A percentile compares a stretch with the other conserved stretches of the same genome.
Conservation (phyloP, 1,139 yeast species). For the Geotrichum phurueaensis region DNA sequence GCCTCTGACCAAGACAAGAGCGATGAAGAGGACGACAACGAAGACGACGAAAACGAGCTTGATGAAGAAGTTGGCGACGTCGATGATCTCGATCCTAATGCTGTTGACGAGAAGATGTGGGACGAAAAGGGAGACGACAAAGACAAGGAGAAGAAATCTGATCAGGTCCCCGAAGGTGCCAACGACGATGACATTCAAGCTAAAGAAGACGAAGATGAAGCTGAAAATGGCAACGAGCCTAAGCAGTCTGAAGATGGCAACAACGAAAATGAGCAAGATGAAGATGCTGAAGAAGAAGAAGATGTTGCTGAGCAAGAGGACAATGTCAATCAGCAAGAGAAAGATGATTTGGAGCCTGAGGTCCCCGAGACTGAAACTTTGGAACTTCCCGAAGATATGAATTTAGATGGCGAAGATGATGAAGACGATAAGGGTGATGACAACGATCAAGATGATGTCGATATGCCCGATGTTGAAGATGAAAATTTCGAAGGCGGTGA, state of each 20-base stretch:
- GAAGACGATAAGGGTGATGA: conserved; percentile 40
- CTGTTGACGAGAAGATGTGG: conserved; percentile 98
- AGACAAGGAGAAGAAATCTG: conserved; percentile 59
- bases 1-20: conserved; percentile 53
- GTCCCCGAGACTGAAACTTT: conserved; percentile 78
- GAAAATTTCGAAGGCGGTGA: conserved; percentile 34
- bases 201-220: conserved; percentile 79
- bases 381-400: conserved; percentile 82
- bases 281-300: conserved; percentile 38
- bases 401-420: conserved; percentile 62
- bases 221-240: conserved; percentile 63
- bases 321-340: conserved; percentile 53
- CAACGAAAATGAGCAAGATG: conserved; percentile 30
- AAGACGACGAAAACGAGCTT: conserved; percentile 52
- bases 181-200: conserved; percentile 48
- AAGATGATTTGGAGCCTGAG: conserved; percentile 60
- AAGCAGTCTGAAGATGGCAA: conserved; percentile 42
- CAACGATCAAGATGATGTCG: conserved; percentile 33
- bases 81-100: conserved; percentile 89
- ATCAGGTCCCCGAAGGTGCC: conserved; percentile 56
- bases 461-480: conserved; percentile 34
- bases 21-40: conserved; percentile 48
- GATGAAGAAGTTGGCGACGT: conserved; percentile 90
- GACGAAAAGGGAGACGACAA: conserved; percentile 82
- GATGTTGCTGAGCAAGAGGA: conserved; percentile 40